Evolutionary conservation across 495 filamentous ascomycete species (phyloP).

Genomic region (Chaetomium cochliodes): DNA sequence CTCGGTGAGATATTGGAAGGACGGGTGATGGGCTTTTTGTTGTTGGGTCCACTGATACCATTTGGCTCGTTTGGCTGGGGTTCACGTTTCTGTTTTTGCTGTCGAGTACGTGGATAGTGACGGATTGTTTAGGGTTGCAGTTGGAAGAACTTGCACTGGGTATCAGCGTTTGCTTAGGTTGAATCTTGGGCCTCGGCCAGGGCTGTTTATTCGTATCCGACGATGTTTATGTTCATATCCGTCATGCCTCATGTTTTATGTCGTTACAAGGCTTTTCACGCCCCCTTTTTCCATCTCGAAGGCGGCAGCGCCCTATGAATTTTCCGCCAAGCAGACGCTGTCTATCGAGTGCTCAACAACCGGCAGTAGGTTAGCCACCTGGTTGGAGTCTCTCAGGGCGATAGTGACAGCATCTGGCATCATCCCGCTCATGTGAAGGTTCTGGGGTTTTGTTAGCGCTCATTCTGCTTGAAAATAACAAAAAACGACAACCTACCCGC

Average conservation of each 20-base stretch:
- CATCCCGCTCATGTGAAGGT: slow-evolving; percentile 60
- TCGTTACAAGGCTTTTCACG: neutral
- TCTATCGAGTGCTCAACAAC: slow-evolving; percentile 59
- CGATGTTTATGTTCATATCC: neutral
- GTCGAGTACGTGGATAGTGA: slow-evolving; percentile 6
- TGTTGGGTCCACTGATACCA: neutral
- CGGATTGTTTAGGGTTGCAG: neutral
- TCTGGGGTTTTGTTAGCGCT: slow-evolving; percentile 45
- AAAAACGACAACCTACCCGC: slow-evolving; percentile 53
- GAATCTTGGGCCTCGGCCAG: neutral
- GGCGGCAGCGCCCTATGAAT: neutral
- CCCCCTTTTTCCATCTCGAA: neutral
- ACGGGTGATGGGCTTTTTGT: neutral
- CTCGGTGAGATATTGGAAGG: slow-evolving; percentile 29
- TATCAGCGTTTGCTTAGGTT: slow-evolving; percentile 20
- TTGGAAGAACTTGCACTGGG: slow-evolving; percentile 8
- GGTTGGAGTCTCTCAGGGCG: slow-evolving; percentile 79
- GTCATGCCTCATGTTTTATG: slow-evolving; percentile 1
- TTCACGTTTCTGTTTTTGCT: neutral
- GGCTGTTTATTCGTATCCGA: neutral
- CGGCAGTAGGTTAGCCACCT: slow-evolving; percentile 69
- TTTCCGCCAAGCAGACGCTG: slow-evolving; percentile 40
- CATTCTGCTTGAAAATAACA: neutral
- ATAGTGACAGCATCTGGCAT: slow-evolving; percentile 69
- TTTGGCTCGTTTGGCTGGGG: neutral